Evolutionary conservation across 2,329 filamentous ascomycete genomes (phyloP).

Genomic region (Alternaria sp.): DNA sequence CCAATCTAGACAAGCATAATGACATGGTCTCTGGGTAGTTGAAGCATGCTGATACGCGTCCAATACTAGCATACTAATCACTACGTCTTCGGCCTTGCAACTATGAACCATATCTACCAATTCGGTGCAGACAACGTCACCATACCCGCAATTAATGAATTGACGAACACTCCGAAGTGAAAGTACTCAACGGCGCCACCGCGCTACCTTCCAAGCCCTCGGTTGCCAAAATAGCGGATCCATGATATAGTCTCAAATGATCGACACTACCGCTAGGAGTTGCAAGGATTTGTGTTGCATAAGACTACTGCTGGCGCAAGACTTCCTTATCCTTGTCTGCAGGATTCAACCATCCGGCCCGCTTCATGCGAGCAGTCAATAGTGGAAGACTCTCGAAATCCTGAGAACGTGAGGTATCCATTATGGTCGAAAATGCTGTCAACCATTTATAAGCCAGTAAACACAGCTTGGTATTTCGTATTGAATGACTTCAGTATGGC

Average conservation of each 20-base stretch:
- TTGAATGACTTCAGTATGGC: too few species aligned
- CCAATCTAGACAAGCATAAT: neutral
- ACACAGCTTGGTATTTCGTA: too few species aligned
- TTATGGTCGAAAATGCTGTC: too few species aligned
- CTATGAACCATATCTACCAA: conserved; percentile 12
- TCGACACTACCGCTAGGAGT: too few species aligned
- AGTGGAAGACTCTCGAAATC: too few species aligned
- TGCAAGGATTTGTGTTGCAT: too few species aligned
- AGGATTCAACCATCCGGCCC: too few species aligned
- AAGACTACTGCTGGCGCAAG: too few species aligned
- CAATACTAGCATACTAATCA: neutral
- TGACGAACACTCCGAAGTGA: neutral
- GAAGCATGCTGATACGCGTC: neutral
- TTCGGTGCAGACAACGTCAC: conserved; percentile 11
- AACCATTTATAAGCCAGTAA: too few species aligned
- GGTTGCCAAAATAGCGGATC: neutral
- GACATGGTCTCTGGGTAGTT: neutral
- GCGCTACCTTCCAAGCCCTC: neutral
- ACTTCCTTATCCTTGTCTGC: too few species aligned
- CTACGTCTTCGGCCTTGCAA: neutral
- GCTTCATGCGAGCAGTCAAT: too few species aligned
- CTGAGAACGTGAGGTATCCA: too few species aligned
- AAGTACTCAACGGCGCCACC: neutral
- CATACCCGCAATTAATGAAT: conserved; percentile 4
- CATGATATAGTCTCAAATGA: neutral